Percentiles rank a stretch among this genome's conserved stretches.
phyloP scores from a whole-genome alignment of 176 grass and related monocot genomes.

The Oropetium thomaeum region DNA sequence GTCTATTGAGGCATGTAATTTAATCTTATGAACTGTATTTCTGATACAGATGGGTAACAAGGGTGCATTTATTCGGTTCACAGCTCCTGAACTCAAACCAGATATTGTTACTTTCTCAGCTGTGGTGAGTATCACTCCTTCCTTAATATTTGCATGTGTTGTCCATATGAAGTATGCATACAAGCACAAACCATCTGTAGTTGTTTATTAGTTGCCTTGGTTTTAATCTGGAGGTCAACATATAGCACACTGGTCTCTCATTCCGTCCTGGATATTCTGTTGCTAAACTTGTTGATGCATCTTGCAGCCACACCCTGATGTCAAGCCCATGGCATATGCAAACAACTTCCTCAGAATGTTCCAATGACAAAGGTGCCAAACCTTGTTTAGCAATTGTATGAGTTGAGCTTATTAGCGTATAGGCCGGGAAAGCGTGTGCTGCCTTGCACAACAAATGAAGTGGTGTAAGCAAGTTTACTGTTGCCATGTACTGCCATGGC shows the following conservation, averaged over 20 bases:
- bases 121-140: neutral
- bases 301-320: constrained; percentile 62
- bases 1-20: neutral
- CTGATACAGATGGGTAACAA: constrained; percentile 88
- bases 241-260: no score
- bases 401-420: neutral
- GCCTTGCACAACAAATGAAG: neutral
- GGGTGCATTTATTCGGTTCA: constrained; percentile 84
- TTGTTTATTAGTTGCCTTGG: neutral
- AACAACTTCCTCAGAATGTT: constrained; percentile 73
- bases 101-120: constrained; percentile 50
- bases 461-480: neutral
- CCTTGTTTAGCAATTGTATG: neutral
- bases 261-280: neutral
- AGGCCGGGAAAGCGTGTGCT: neutral
- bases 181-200: neutral
- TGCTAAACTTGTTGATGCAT: constrained; percentile 1
- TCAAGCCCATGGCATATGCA: constrained; percentile 75
- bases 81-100: constrained; percentile 64
- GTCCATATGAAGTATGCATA: neutral
- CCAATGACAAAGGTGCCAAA: constrained; percentile 45
- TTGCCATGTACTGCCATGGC: neutral
- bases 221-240: neutral
- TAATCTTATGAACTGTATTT: constrained; percentile 1
- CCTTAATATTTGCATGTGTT: neutral